Base-by-base conservation (phyloP, 441 rosid genomes). In the Gossypium lobatum region DNA sequence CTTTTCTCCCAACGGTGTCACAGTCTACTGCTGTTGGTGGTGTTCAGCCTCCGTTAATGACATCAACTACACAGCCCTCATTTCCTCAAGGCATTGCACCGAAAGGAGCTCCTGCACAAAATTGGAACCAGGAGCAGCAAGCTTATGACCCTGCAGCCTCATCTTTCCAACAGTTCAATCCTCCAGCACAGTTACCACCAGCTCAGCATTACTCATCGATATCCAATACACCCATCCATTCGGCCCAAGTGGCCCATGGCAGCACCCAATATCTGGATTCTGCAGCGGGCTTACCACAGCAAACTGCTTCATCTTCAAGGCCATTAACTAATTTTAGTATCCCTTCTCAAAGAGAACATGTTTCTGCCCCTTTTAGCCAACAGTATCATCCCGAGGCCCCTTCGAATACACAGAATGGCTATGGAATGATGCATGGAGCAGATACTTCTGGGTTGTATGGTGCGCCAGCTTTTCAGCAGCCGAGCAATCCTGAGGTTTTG, bases 1-100 rank as follows among this genome's bases (percentile, higher is more conserved):
- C 93, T 53, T 74, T 95, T 14, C 74, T 95, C 74, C 99, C 98
- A 23, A 73, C 85, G 46, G 80, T 75, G 77, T 72, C 85, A 53
- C 87, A 88, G 62, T 72, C 89, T 60, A 34, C 86, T 54, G 74
- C 72, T 54, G 50, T 80, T n/a, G 94, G 83, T 72, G 70, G 80
- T 82, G 80, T 78, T 71, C 93, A 83, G 70, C 81, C 80, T 59
- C 63, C 70, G 50, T 17, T 78, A 64, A 80, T 83, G 75, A 73
- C 84, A 37, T 80, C 93, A 77, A 72, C 86, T 48, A 74, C 69
- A 42, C 80, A 81, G 77, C 78, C 83, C 48, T 71, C 80, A 62
- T 80, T 76, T 76, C 77, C 84, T 9, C 84, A 73, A 52, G 53
- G 83, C 64, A 50, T 71, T 77, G 76, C 76, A 66, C 70, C 77